Base-by-base conservation (phyloP, 306 rosid genomes). In the Vicia sativa region DNA sequence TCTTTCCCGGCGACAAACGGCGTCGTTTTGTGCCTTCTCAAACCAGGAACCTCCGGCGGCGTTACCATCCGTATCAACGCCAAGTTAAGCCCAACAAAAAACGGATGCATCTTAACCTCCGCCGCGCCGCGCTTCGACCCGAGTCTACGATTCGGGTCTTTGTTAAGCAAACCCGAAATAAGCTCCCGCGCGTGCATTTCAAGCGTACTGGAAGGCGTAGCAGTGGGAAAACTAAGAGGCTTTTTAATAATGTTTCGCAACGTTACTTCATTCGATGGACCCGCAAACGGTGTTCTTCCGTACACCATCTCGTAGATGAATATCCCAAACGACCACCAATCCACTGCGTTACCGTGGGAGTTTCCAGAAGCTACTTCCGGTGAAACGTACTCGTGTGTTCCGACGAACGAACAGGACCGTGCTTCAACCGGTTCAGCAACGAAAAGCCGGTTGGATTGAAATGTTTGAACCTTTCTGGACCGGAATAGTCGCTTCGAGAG, bases 291-390 rank as follows among this genome's bases (percentile, higher is more conserved):
- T 0, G 99, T 93, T 0, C 89, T 78, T 2, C 97, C 99, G 79
- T 90, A 93, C 65, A 93, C 74, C 72, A 93, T 65, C 82, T 93
- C 99, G 80, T 84, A 93, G 71, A 93, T 53, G 74, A 93, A 93
- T 23, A 90, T 71, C 4, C 99, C 99, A 16, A 83, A 93, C 1
- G 99, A 89, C 99, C 99, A 93, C 99, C 99, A 93, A 73, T 93
- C 99, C 0, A 93, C 99, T 5, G 99, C 99, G 87, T 90, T 93
- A 3, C 99, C 99, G 76, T 93, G 99, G n/a, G 95, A 85, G 55
- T 89, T 63, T 0, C 99, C 99, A 19, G 97, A 84, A 38, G 99
- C 99, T 0, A 93, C 99, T 6, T 93, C 99, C 4, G 99, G 99
- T 0, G 99, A 82, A 5, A 93, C 97, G 76, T 93, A 93, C 62